phyloP scores from a whole-genome alignment of 2,329 filamentous ascomycete genomes.

The Pleoardoris graminearum region DNA sequence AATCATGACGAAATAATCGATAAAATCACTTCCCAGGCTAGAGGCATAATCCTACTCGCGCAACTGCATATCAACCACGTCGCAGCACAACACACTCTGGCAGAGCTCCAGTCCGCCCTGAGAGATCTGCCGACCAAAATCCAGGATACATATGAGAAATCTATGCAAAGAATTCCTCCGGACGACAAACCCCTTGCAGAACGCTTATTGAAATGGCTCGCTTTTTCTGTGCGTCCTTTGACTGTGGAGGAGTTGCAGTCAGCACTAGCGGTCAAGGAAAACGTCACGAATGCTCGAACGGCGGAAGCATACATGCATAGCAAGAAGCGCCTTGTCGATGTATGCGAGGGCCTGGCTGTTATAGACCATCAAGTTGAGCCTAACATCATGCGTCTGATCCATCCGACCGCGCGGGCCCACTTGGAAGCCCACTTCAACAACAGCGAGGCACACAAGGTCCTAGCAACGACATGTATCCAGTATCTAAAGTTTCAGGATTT shows the following conservation, averaged over 20 bases:
- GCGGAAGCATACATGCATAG: not conserved
- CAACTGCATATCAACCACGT: not conserved
- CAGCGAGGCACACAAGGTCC: not conserved
- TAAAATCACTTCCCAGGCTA: not conserved
- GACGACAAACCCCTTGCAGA: not conserved
- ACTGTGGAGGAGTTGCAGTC: not conserved
- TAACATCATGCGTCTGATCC: not conserved
- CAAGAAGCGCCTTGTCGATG: not conserved
- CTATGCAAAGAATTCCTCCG: not conserved
- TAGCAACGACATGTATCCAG: not conserved
- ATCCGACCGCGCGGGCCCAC: not conserved
- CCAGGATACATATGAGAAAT: not conserved
- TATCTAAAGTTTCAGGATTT: slow-evolving; percentile 4
- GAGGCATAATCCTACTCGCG: slow-evolving; percentile 9
- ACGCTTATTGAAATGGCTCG: not conserved
- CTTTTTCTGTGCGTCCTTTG: slow-evolving; percentile 1
- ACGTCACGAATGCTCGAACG: not conserved
- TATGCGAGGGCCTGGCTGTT: not conserved
- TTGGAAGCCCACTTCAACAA: not conserved
- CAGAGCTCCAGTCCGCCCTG: slow-evolving; percentile 1
- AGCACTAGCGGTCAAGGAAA: slow-evolving; percentile 1
- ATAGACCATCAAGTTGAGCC: not conserved
- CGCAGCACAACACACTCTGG: not conserved
- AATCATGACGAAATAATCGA: not conserved
- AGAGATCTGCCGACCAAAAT: not conserved